Conservation (phyloP, 176 grass and related monocot species). For the Bolboschoenus planiculmis region DNA sequence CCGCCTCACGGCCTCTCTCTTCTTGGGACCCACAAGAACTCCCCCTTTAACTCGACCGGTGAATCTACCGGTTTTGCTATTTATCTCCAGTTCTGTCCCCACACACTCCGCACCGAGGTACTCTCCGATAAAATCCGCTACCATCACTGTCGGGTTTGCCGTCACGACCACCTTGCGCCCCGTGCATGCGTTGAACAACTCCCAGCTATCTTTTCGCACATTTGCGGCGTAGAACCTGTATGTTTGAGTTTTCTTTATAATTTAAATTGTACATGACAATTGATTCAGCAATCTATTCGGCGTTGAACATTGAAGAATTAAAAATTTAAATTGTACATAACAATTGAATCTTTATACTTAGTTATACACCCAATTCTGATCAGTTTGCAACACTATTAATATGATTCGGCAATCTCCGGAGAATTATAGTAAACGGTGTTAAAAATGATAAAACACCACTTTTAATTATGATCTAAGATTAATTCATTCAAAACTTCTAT, state of each 20-base stretch:
- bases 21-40: conserved; percentile 56
- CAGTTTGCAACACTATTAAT: not conserved
- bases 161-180: conserved; percentile 51
- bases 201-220: conserved; percentile 78
- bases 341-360: not conserved
- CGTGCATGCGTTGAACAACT: conserved; percentile 41
- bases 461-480: not conserved
- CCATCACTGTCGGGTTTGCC: conserved; percentile 67
- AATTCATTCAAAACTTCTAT: not conserved
- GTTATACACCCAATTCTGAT: too few species aligned
- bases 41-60: conserved; percentile 37
- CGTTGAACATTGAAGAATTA: too few species aligned
- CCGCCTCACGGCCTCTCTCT: conserved; percentile 40
- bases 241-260: not conserved
- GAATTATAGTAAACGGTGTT: not conserved
- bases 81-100: conserved; percentile 59
- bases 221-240: conserved; percentile 48
- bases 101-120: conserved; percentile 60
- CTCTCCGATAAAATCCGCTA: conserved; percentile 47
- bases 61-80: conserved; percentile 6
- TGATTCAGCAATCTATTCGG: too few species aligned
- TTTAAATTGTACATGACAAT: not conserved
- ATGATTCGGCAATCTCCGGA: not conserved
- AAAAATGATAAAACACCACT: not conserved
- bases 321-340: not conserved